Evolutionary conservation across 352 stramenopile genomes (phyloP), one percentile per base, ranked within the genome.

Genomic region (Phytophthora hibernalis): DNA sequence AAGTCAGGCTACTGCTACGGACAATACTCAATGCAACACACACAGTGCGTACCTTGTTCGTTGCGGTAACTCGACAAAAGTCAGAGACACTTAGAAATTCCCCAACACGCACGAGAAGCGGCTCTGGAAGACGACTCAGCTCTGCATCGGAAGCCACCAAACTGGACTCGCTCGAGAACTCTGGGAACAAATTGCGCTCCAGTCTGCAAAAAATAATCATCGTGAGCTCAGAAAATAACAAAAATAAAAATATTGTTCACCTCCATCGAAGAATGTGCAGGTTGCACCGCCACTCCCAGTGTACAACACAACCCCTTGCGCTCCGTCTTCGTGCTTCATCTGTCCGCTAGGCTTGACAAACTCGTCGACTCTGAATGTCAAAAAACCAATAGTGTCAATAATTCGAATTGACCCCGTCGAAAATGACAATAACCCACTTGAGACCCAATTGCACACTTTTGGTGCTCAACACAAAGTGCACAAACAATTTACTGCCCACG

Each of bases 211-310:
- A 18, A 28, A 6, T 16, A 26, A 50, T 47, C 24, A 16, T n/a
- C n/a, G n/a, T 47, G 26, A 22, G 58, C 11, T 20, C 5, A 26
- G 31, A 8, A 20, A 28, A 31, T 31, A 44, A 43, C 21, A 43
- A 13, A 10, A 40, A n/a, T 21, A 40, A 43, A 22, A 12, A 6
- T 21, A 4, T n/a, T 16, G 38, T 40, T n/a, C 8, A 80, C 75
- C 78, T 77, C 78, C 78, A 87, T 8, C 60, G 47, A 30, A 87
- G 63, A 24, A 73, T 74, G 43, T 87, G 76, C 43, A 76, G 30
- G 26, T 76, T 80, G 49, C 76, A 82, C 18, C 61, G 57, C 76
- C 76, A 87, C 5, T 26, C 12, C 54, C 54, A n/a, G 61, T 64
- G 20, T 51, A 53, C 35, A 72, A 0, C 10, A 71, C 63, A n/a